Percentiles rank a stretch among this genome's conserved stretches.
Conservation (phyloP, 768 basidiomycete species). For the Dioszegia crocea region DNA sequence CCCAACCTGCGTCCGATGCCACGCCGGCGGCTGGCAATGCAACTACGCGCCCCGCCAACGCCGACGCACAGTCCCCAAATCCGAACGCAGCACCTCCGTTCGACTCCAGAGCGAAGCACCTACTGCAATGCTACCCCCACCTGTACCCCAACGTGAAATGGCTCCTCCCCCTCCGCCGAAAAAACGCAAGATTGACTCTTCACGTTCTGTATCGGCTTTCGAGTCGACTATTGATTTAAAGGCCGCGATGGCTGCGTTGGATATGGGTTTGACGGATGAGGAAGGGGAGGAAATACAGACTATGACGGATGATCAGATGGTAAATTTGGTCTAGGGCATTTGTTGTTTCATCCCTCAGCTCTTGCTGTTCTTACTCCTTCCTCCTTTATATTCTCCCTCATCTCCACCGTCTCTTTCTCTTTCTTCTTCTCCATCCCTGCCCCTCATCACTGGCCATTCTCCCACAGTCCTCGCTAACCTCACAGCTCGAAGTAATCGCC, state of each 20-base stretch:
- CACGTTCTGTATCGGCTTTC: not conserved
- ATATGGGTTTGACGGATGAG: slow-evolving; percentile 42
- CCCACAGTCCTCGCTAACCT: not conserved
- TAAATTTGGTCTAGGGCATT: too few species aligned
- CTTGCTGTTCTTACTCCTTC: too few species aligned
- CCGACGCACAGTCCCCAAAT: slow-evolving; percentile 34
- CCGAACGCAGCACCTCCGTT: not conserved
- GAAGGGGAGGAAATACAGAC: slow-evolving; percentile 41
- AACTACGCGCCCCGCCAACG: slow-evolving; percentile 45
- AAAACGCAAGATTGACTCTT: slow-evolving; percentile 34
- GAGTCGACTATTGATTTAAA: slow-evolving; percentile 35
- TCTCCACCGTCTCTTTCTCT: too few species aligned
- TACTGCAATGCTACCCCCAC: slow-evolving; percentile 4
- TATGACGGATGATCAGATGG: slow-evolving; percentile 45
- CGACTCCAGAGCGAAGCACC: slow-evolving; percentile 25
- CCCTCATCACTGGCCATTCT: too few species aligned
- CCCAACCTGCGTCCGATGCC: slow-evolving; percentile 40
- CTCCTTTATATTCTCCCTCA: too few species aligned
- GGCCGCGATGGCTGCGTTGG: slow-evolving; percentile 43
- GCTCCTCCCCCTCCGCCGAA: slow-evolving; percentile 15
- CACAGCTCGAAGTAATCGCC: slow-evolving; percentile 41
- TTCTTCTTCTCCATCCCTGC: too few species aligned
- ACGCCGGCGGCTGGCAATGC: slow-evolving; percentile 42
- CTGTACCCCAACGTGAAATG: not conserved
- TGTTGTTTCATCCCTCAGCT: too few species aligned